These are phyloP conservation scores for Arabidopsis suecica DNA, from an alignment of 345 rosid genomes.

Conservation along the genomic window DNA sequence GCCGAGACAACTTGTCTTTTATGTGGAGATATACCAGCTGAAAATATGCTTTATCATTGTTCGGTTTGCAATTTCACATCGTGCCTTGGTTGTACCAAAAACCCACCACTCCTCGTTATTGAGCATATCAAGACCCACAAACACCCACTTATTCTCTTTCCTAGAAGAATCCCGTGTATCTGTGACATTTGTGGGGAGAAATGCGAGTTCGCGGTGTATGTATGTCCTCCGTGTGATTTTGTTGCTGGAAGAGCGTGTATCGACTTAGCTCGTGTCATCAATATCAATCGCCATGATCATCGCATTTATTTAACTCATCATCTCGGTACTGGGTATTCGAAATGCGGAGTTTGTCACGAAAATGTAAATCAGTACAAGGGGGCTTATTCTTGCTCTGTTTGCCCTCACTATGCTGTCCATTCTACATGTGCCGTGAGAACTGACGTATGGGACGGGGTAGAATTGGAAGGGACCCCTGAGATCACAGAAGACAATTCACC, in stretches of 20 bases:
- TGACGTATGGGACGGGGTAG: background rate
- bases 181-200: background rate
- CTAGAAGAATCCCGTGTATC: background rate
- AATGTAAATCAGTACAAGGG: background rate
- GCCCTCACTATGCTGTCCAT: constrained; percentile 2
- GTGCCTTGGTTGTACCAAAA: background rate
- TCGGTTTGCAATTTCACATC: background rate
- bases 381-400: constrained; percentile 17
- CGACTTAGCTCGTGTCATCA: background rate
- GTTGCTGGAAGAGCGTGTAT: background rate
- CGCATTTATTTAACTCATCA: background rate
- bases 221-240: background rate
- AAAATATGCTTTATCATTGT: background rate
- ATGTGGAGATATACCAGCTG: background rate
- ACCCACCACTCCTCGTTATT: background rate
- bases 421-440: accelerated
- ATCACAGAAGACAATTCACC: background rate
- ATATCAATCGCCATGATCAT: constrained; percentile 8
- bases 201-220: accelerated
- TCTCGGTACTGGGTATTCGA: background rate
- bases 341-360: background rate
- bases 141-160: background rate
- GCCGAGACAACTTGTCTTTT: background rate
- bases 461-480: constrained; percentile 5
- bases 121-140: background rate